Base-by-base conservation (phyloP, 257 asterid genomes). In the Petunia axillaris region DNA sequence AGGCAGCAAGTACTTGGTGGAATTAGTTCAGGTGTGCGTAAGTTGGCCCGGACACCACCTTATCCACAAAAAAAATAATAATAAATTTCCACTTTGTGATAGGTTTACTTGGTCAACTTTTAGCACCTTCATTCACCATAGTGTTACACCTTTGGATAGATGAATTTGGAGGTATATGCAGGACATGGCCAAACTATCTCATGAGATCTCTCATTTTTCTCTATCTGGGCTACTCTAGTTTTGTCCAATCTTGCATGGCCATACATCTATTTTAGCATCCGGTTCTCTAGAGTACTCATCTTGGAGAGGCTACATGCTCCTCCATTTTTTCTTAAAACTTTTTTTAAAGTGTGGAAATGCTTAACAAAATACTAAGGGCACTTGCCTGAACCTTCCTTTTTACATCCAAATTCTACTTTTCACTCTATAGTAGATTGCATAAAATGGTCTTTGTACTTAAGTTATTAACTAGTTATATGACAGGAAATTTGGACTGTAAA, bases 141-240 rank as follows among this genome's bases (percentile, higher is more conserved):
- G 10, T 46, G 44, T 48, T 1, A 11, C 11, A 48, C 60, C 60
- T 71, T 1, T 1, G 44, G 50, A 15, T 71, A 46, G 44, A 35
- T 48, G 35, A 43, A 50, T 48, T 11, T 71, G 77, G 77, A 71
- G 77, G 16, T 48, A 71, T 48, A 71, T 9, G 60, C 35, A 10
- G 77, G 60, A 71, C 2, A 71, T 48, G 77, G 5, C 15, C 10
- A 71, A 71, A 48, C 57, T 71, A 71, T 71, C 60, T 70, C 35
- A 3, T 48, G 77, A 25, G 43, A 11, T 46, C 46, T 46, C 59
- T 59, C 25, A 44, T 8, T 1, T 9, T 70, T 70, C 59, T 46
- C 10, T 70, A 9, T 25, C 40, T 43, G 77, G 2, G 60, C 41
- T 71, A 71, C 44, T 35, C 35, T 16, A 46, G 48, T 8, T 44